Evolutionary conservation across 2,329 filamentous ascomycete species (phyloP).

Genomic region (Cladobotryum protrusum): DNA sequence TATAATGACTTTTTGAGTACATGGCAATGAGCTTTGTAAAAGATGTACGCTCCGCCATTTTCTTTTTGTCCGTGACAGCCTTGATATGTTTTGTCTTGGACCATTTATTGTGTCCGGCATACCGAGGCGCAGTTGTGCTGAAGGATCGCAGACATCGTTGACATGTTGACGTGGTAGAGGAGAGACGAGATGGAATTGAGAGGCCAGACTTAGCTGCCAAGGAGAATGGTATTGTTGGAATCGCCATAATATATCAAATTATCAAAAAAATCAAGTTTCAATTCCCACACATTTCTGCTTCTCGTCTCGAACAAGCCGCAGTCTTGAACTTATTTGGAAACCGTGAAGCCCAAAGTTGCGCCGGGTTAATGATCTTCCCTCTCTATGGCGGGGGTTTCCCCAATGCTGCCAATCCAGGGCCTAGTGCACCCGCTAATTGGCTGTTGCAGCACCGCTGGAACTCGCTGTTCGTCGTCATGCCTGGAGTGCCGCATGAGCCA

Average conservation of each 20-base stretch:
- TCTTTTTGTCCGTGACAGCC: slow-evolving; percentile 74
- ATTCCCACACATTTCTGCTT: no score
- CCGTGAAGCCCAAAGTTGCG: slow-evolving; percentile 12
- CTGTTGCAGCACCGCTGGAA: slow-evolving; percentile 9
- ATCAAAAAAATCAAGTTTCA: background rate
- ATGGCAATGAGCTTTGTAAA: slow-evolving; percentile 68
- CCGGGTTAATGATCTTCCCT: slow-evolving; percentile 28
- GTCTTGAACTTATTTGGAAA: no score
- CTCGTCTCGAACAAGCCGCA: no score
- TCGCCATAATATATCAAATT: background rate
- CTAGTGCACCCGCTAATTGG: slow-evolving; percentile 13
- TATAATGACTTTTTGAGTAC: slow-evolving; percentile 61
- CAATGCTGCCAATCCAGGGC: slow-evolving; percentile 6
- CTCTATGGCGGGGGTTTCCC: slow-evolving; percentile 3
- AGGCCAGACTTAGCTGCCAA: background rate
- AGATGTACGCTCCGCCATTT: slow-evolving; percentile 61
- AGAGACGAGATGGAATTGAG: background rate
- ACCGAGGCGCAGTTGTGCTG: slow-evolving; percentile 34
- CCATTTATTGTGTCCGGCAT: slow-evolving; percentile 85
- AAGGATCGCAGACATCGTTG: slow-evolving; percentile 45
- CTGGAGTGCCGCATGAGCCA: background rate
- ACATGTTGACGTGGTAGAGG: slow-evolving; percentile 29
- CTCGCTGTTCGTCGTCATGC: slow-evolving; percentile 11
- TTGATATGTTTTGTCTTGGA: slow-evolving; percentile 96
- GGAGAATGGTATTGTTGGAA: slow-evolving; percentile 2